Evolutionary conservation across 495 filamentous ascomycete genomes (phyloP).

Genomic region (Xylaria grammica): DNA sequence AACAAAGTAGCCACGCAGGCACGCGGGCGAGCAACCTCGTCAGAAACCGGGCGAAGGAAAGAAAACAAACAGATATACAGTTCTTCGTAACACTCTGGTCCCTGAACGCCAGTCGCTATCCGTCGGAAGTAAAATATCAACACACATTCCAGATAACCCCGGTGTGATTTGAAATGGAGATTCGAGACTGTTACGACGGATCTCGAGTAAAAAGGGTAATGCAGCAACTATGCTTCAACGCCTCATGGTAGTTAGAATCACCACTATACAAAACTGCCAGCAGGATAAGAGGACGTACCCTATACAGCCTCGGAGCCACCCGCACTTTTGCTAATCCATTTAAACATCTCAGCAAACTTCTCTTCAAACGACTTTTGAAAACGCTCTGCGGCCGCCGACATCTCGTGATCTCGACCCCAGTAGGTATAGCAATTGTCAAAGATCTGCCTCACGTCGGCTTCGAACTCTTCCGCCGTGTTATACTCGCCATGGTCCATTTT

Average conservation of each 20-base stretch:
- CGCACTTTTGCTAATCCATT: constrained; percentile 56
- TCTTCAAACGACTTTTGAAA: constrained; percentile 58
- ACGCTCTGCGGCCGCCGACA: constrained; percentile 51
- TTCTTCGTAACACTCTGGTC: background rate
- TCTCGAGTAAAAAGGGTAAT: background rate
- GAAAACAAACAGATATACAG: constrained; percentile 4
- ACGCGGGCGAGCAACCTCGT: background rate
- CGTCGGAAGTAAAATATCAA: background rate
- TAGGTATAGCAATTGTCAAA: constrained; percentile 57
- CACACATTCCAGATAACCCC: background rate
- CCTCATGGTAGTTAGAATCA: background rate
- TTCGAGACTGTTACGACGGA: background rate
- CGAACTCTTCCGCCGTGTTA: constrained; percentile 47
- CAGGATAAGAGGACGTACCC: background rate
- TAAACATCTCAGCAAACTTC: constrained; percentile 53
- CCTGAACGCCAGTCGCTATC: constrained; percentile 11
- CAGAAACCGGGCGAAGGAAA: background rate
- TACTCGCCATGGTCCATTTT: constrained; percentile 55
- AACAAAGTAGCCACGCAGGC: background rate
- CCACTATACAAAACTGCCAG: background rate
- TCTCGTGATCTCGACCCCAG: constrained; percentile 46
- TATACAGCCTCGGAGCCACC: constrained; percentile 26
- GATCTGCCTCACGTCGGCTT: constrained; percentile 54
- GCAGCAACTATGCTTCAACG: background rate
- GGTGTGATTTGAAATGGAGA: background rate